These are phyloP conservation scores for Datura wrightii DNA, from an alignment of 257 asterid species.

Conservation along the genomic window DNA sequence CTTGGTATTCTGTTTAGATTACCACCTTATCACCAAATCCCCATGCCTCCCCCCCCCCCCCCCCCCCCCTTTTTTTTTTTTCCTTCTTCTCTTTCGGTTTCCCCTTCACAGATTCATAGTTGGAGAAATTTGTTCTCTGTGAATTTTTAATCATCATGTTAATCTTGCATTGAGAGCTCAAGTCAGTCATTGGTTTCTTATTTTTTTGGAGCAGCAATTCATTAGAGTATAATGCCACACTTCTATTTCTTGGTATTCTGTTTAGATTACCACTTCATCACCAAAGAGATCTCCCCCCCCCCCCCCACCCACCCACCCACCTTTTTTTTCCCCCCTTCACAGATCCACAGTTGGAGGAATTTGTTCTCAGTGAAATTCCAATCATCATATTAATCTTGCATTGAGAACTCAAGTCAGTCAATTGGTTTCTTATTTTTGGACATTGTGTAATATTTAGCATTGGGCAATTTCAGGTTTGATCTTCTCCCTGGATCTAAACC, in stretches of 20 bases:
- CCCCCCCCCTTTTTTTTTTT: neutral
- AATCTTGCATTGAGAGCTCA: conserved; percentile 25
- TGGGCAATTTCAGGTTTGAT: conserved; percentile 72
- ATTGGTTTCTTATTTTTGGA: conserved; percentile 4
- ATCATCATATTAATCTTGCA: conserved; percentile 16
- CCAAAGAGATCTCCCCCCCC: neutral
- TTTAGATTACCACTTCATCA: neutral
- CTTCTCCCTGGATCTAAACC: conserved; percentile 73
- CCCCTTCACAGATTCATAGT: neutral
- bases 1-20: conserved; percentile 28
- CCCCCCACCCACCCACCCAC: neutral
- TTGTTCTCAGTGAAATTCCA: neutral
- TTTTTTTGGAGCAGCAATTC: conserved; percentile 63
- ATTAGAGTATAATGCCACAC: conserved; percentile 66
- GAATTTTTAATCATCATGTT: neutral
- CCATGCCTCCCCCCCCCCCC: neutral
- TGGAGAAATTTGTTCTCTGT: neutral
- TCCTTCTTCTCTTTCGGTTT: too few relatives aligned
- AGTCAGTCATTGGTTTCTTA: neutral
- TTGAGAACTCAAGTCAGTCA: conserved; percentile 2
- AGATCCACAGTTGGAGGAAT: neutral
- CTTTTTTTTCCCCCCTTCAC: neutral
- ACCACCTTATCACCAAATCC: neutral
- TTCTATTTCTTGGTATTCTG: conserved; percentile 31
- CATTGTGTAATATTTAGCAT: conserved; percentile 31